Percentiles rank a stretch among this genome's conserved stretches.
These are phyloP conservation scores for Parsonsia alboflavescens DNA, from an alignment of 257 asterid species.

Conservation along the genomic window DNA sequence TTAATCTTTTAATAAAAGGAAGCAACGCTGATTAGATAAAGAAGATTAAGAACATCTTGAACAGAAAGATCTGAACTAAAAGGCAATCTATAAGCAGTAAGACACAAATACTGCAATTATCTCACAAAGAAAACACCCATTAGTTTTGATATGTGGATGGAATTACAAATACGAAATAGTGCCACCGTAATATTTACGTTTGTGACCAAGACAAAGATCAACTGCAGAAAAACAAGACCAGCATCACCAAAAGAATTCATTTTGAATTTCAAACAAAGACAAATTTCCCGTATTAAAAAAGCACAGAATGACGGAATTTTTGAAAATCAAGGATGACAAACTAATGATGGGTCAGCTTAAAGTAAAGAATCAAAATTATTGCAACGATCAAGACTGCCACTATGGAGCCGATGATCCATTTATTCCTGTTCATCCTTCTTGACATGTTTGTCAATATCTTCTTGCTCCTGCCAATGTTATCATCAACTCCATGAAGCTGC, in stretches of 20 bases:
- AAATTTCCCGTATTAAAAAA: neutral
- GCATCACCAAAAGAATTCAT: neutral
- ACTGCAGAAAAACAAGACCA: neutral
- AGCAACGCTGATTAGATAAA: too few relatives aligned
- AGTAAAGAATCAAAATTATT: constrained; percentile 55
- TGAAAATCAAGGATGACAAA: constrained; percentile 5
- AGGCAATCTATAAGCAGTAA: neutral
- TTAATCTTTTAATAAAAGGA: too few relatives aligned
- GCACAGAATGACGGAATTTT: neutral
- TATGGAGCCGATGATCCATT: constrained; percentile 56
- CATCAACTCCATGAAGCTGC: constrained; percentile 86
- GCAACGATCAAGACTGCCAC: constrained; percentile 48
- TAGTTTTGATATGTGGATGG: neutral
- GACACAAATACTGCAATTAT: neutral
- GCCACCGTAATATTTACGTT: neutral
- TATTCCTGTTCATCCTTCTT: constrained; percentile 75
- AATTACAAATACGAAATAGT: neutral
- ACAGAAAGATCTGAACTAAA: neutral
- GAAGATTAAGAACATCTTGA: neutral
- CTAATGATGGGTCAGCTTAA: constrained; percentile 50
- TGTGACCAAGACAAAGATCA: neutral
- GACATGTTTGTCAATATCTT: constrained; percentile 62
- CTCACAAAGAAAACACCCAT: neutral
- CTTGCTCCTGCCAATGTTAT: constrained; percentile 66
- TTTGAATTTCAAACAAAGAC: neutral